These are phyloP conservation scores for Suhomyces terraborum DNA, from an alignment of 1,139 yeast genomes.

Conservation along the genomic window DNA sequence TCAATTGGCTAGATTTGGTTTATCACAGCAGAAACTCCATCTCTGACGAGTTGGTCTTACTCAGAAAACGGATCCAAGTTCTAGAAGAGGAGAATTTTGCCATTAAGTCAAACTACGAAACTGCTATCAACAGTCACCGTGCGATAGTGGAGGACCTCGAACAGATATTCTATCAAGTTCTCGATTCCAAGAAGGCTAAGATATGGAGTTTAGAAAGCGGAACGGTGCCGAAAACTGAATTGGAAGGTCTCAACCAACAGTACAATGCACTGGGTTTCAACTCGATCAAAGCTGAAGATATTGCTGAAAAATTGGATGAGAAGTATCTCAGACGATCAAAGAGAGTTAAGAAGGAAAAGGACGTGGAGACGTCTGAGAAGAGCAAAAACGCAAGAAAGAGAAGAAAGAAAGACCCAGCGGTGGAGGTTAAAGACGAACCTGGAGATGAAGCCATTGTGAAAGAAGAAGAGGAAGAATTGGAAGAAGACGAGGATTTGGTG, in stretches of 20 bases:
- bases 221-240: slow-evolving; percentile 9
- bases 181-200: slow-evolving; percentile 39
- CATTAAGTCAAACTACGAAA: slow-evolving; percentile 22
- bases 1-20: slow-evolving; percentile 33
- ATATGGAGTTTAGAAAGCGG: slow-evolving; percentile 35
- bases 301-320: slow-evolving; percentile 24
- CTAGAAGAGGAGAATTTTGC: slow-evolving; percentile 16
- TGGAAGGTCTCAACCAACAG: slow-evolving; percentile 28
- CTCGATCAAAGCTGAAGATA: slow-evolving; percentile 21
- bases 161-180: slow-evolving; percentile 38
- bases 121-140: slow-evolving; percentile 27
- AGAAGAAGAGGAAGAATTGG: slow-evolving; percentile 1
- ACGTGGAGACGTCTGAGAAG: too few relatives aligned
- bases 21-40: slow-evolving; percentile 18
- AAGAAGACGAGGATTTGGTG: not conserved
- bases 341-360: slow-evolving; percentile 6
- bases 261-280: slow-evolving; percentile 25
- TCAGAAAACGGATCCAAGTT: slow-evolving; percentile 7
- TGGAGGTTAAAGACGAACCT: slow-evolving; percentile 11
- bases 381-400: not conserved
- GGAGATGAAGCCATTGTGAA: slow-evolving; percentile 8
- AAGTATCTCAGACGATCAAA: slow-evolving; percentile 15
- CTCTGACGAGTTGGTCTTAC: slow-evolving; percentile 10
- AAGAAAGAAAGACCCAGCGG: slow-evolving; percentile 7
- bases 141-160: slow-evolving; percentile 36